Conservation (phyloP, 164 flowering plant genomes). For the Kingdonia uniflora region DNA sequence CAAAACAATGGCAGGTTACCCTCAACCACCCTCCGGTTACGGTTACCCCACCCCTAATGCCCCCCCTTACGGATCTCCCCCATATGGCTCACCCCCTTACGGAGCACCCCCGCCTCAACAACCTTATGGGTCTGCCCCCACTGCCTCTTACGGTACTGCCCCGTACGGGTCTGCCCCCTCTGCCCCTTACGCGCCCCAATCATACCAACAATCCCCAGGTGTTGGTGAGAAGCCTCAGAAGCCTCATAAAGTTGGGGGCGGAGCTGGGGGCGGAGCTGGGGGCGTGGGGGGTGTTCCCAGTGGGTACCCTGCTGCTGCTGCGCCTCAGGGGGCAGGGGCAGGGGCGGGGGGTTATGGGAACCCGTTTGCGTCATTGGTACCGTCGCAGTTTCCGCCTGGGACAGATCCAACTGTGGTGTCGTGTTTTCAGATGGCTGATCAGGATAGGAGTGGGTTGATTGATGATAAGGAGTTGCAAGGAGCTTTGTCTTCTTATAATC, state of each 20-base stretch:
- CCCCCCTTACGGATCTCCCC: not conserved
- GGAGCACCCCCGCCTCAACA: not conserved
- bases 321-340: not conserved
- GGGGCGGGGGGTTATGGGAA: not conserved
- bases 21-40: not conserved
- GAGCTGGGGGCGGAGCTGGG: not conserved
- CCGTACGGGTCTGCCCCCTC: not conserved
- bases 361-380: not conserved
- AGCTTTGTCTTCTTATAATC: conserved; percentile 65
- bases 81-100: not conserved
- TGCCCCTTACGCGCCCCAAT: not conserved
- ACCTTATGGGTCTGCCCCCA: not conserved
- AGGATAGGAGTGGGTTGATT: conserved; percentile 80
- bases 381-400: conserved; percentile 60
- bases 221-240: conserved; percentile 4
- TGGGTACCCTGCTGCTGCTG: not conserved
- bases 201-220: no score
- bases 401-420: conserved; percentile 85
- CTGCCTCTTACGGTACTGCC: not conserved
- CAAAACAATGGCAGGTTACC: conserved; percentile 5
- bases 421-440: conserved; percentile 73
- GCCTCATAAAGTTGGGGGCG: not conserved
- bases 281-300: not conserved
- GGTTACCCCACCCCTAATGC: not conserved
- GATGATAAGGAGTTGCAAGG: conserved; percentile 87